Conservation (phyloP, 139 green algal species). For the Bryopsis sp. region DNA sequence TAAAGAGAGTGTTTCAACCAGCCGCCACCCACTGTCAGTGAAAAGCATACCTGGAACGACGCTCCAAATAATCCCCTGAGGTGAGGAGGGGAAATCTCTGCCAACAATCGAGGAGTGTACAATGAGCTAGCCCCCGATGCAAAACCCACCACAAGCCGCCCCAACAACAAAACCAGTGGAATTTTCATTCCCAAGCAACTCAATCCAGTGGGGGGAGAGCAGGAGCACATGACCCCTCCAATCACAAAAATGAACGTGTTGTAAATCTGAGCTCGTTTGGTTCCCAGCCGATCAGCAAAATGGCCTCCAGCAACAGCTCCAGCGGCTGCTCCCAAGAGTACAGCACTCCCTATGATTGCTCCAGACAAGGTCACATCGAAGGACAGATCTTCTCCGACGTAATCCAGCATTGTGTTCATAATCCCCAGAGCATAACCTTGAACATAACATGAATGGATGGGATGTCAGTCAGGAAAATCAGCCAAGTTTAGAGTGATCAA, state of each 20-base stretch:
- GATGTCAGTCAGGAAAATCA: too few species aligned
- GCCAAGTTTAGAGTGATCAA: too few species aligned
- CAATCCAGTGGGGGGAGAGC: too few species aligned
- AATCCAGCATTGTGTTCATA: conserved; percentile 14
- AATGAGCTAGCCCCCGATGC: conserved; percentile 16
- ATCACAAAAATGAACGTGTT: too few species aligned
- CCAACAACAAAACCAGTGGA: too few species aligned
- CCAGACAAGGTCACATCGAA: conserved; percentile 7
- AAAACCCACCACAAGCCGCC: too few species aligned
- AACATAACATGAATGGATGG: too few species aligned
- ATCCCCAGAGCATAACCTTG: neutral
- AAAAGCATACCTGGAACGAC: neutral
- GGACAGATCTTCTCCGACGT: conserved; percentile 27
- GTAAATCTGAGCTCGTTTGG: conserved; percentile 25
- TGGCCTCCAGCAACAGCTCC: conserved; percentile 34
- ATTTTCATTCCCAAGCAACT: too few species aligned
- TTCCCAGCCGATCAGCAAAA: conserved; percentile 37
- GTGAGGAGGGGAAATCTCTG: conserved; percentile 15
- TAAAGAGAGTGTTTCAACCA: too few species aligned
- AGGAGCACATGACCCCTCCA: too few species aligned
- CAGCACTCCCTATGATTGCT: conserved; percentile 28
- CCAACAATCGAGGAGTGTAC: conserved; percentile 14
- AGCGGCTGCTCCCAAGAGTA: conserved; percentile 33
- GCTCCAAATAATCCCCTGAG: conserved; percentile 3
- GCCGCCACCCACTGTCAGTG: too few species aligned